A percentile compares a stretch with the other conserved stretches of the same genome.
Conservation (phyloP, 768 basidiomycete species). For the Pleurotus cornucopiae region DNA sequence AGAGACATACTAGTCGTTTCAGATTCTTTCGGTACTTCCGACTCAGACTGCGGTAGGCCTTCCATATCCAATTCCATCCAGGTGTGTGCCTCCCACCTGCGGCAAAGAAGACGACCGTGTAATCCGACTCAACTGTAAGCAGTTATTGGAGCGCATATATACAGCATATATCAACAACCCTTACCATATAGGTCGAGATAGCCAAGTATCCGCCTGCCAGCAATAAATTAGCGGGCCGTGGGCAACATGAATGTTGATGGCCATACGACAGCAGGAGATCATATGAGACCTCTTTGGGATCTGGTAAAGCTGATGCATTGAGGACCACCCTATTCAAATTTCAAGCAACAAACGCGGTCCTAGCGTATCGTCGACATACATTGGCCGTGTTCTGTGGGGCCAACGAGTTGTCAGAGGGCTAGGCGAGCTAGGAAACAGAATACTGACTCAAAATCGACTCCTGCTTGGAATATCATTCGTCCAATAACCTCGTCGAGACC, state of each 20-base stretch:
- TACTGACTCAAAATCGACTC: constrained; percentile 84
- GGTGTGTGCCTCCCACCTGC: constrained; percentile 73
- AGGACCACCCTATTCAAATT: constrained; percentile 63
- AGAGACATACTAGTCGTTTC: constrained; percentile 63
- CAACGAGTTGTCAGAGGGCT: constrained; percentile 2
- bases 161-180: constrained; percentile 12
- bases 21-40: constrained; percentile 87
- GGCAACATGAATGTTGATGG: constrained; percentile 10
- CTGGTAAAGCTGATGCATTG: constrained; percentile 79
- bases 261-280: constrained; percentile 72
- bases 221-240: constrained; percentile 11
- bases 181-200: constrained; percentile 80
- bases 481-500: constrained; percentile 52
- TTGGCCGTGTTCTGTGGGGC: constrained; percentile 70
- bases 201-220: constrained; percentile 64
- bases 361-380: constrained; percentile 45
- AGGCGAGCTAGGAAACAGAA: not conserved
- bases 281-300: constrained; percentile 72
- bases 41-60: constrained; percentile 76
- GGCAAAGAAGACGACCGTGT: constrained; percentile 84
- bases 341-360: constrained; percentile 12
- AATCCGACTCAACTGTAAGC: constrained; percentile 76
- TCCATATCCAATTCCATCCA: constrained; percentile 90
- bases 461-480: constrained; percentile 82
- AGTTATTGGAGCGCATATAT: not conserved